Evolutionary conservation across 345 rosid genomes (phyloP).

Genomic region (Euphorbia tirucalli): DNA sequence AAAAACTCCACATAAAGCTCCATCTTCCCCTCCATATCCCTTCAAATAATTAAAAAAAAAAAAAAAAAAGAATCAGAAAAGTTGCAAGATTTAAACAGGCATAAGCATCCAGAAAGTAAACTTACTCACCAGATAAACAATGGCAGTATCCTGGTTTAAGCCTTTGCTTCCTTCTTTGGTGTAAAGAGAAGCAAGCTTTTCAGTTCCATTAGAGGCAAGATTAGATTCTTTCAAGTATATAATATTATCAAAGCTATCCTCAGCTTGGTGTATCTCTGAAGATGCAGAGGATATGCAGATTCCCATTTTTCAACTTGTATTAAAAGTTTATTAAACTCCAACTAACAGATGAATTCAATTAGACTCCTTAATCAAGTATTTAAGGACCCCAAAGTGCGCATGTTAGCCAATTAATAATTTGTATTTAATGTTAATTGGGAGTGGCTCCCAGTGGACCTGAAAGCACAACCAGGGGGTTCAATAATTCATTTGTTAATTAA

Average conservation of each 20-base stretch:
- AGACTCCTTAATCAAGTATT: conserved; percentile 20
- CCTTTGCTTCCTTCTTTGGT: conserved; percentile 71
- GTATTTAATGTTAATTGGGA: not conserved
- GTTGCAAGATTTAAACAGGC: not conserved
- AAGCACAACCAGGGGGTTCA: conserved; percentile 25
- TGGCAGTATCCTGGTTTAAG: conserved; percentile 78
- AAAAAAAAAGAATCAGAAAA: not conserved
- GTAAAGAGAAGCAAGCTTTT: conserved; percentile 47
- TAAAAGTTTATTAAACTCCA: conserved; percentile 9
- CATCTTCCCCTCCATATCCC: conserved; percentile 65
- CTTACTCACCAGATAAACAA: conserved; percentile 50
- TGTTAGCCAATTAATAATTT: conserved; percentile 18
- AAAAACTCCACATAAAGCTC: conserved; percentile 66
- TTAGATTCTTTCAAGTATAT: conserved; percentile 12
- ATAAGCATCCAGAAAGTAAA: not conserved
- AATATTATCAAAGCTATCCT: conserved; percentile 26
- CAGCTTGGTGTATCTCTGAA: conserved; percentile 40
- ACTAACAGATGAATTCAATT: conserved; percentile 13
- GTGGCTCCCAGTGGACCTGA: conserved; percentile 40
- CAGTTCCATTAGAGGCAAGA: conserved; percentile 11
- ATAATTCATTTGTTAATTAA: conserved; percentile 26
- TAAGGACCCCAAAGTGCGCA: conserved; percentile 27
- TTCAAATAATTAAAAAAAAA: conserved; percentile 6
- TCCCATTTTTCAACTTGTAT: no score
- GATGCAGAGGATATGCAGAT: conserved; percentile 48